Base-by-base conservation (phyloP, 1,284 basidiomycete genomes). In the Pseudozyma tsukubaensis region DNA sequence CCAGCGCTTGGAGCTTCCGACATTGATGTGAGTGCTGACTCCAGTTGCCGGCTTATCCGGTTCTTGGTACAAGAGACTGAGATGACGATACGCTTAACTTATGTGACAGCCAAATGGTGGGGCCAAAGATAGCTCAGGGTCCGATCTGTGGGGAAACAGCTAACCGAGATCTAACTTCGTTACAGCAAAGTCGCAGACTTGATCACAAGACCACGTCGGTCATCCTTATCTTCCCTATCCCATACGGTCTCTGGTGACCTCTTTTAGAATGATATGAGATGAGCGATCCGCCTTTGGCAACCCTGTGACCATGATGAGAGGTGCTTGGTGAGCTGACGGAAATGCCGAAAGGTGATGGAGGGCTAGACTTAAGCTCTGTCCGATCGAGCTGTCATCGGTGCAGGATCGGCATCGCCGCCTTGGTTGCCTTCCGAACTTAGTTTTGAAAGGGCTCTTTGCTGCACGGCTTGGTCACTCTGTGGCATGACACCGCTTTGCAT, bases 121-220 rank as follows among this genome's bases (percentile, higher is more conserved):
- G 53, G 36, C 16, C 35, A 18, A 14, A 43, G 21, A 11, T 14
- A 18, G 14, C 16, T 9, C 29, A 37, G 44, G 53, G 44, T 48
- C 39, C 48, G 56, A 50, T 58, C 56, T 58, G 47, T 44, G 37
- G 56, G 48, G 39, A 21, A 34, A 40, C 16, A 0, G 16, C 29
- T 42, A 58, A 29, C 48, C 48, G 32, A 50, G 35, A n/a, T 39
- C 45, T 16, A 18, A n/a, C n/a, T n/a, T n/a, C 14, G 16, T 18
- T 34, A 29, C 39, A 42, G 43, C 43, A 21, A 42, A 29, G 7
- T 40, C 35, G 16, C n/a, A 54, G 52, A 13, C 34, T 45, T 44
- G 55, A 57, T 50, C 47, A 50, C 56, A 50, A 50, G 48, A 58
- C 47, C 36, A 16, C 5, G 4, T 13, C 53, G 13, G 12, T n/a